phyloP scores from a whole-genome alignment of 139 green algal species.

The Tetradesmus obliquus region DNA sequence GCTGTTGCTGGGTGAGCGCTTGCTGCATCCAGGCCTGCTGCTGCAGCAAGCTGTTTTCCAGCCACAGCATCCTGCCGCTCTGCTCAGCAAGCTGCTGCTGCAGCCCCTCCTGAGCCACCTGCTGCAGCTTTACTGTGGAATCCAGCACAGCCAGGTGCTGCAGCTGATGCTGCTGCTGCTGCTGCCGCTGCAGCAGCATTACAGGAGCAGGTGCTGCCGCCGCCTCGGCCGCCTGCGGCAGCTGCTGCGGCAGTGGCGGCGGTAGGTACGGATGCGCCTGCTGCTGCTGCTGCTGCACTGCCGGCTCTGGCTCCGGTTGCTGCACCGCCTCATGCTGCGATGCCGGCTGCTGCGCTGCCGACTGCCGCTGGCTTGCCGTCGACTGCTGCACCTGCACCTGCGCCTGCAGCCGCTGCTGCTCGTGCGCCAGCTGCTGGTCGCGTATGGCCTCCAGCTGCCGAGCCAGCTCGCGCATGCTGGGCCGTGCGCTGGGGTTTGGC shows the following conservation, averaged over 20 bases:
- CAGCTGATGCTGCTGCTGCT: neutral
- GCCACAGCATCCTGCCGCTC: neutral
- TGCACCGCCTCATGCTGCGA: neutral
- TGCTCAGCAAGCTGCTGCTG: constrained; percentile 1
- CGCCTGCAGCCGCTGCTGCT: constrained; percentile 10
- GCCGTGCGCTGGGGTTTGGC: constrained; percentile 67
- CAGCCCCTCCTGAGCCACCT: neutral
- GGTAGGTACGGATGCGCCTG: neutral
- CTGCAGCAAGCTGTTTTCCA: neutral
- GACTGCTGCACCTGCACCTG: neutral
- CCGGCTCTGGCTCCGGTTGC: neutral
- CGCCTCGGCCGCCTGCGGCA: neutral
- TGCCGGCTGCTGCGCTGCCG: neutral
- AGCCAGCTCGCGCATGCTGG: constrained; percentile 77
- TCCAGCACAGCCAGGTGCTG: neutral
- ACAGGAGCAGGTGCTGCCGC: neutral
- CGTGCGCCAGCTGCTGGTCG: constrained; percentile 34
- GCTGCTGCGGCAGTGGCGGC: neutral
- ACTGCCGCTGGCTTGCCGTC: neutral
- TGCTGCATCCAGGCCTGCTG: neutral
- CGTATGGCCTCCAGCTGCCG: constrained; percentile 72
- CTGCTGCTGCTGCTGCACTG: neutral
- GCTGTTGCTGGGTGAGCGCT: neutral
- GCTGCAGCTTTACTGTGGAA: neutral
- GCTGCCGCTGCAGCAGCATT: constrained; percentile 3